phyloP scores from a whole-genome alignment of 2,329 filamentous ascomycete genomes.

The Monosporascus sp. region DNA sequence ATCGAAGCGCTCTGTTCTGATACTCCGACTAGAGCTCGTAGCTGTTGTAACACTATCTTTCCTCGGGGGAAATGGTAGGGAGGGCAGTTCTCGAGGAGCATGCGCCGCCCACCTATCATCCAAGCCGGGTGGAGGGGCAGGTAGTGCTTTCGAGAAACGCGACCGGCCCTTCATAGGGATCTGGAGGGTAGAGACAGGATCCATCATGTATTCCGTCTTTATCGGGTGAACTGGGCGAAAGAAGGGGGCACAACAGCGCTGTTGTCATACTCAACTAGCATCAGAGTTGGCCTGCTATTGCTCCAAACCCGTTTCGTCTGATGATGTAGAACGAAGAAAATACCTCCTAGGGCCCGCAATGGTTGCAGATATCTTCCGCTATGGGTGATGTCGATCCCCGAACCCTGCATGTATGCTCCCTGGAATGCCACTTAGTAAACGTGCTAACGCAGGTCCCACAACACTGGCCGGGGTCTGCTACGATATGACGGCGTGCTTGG shows the following conservation, averaged over 20 bases:
- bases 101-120: slow-evolving; percentile 12
- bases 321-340: slow-evolving; percentile 14
- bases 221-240: slow-evolving; percentile 12
- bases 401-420: background rate
- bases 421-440: background rate
- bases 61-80: slow-evolving; percentile 21
- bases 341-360: slow-evolving; percentile 13
- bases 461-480: background rate
- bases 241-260: slow-evolving; percentile 12
- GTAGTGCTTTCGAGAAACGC: slow-evolving; percentile 56
- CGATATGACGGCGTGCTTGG: background rate
- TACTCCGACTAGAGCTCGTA: slow-evolving; percentile 17
- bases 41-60: slow-evolving; percentile 19
- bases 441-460: background rate
- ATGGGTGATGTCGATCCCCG: background rate
- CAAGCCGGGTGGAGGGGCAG: slow-evolving; percentile 39
- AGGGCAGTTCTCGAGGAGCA: slow-evolving; percentile 19
- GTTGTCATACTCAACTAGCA: slow-evolving; percentile 17
- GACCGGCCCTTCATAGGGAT: slow-evolving; percentile 41
- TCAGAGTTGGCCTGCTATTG: slow-evolving; percentile 10
- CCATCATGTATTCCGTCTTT: slow-evolving; percentile 15
- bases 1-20: slow-evolving; percentile 19
- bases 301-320: slow-evolving; percentile 15
- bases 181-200: slow-evolving; percentile 19
- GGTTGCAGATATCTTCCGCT: slow-evolving; percentile 18